These are phyloP conservation scores for Incumbomyces lentus DNA, from an alignment of 2,329 filamentous ascomycete genomes.

Conservation along the genomic window DNA sequence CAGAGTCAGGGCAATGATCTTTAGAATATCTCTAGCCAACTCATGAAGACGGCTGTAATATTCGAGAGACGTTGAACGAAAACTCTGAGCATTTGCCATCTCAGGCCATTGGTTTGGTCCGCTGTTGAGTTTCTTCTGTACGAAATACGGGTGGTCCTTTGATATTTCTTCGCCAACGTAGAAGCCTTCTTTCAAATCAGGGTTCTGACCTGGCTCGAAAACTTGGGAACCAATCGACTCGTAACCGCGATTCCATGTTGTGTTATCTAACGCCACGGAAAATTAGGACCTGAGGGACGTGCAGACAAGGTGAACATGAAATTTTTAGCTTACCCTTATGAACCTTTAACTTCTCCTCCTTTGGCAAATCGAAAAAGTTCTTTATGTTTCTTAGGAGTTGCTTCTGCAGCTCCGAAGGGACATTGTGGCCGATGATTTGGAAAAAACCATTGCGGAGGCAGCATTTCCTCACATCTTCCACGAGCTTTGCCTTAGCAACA, in stretches of 20 bases:
- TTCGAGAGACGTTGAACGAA: constrained; percentile 9
- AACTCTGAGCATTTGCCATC: constrained; percentile 5
- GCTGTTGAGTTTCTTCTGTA: constrained; percentile 14
- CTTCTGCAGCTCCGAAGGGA: constrained; percentile 33
- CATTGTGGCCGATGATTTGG: constrained; percentile 41
- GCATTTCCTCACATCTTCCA: constrained; percentile 31
- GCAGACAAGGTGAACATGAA: background rate
- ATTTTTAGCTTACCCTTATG: no score
- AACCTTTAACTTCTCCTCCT: no score
- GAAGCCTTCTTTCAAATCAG: constrained; percentile 24
- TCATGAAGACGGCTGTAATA: constrained; percentile 15
- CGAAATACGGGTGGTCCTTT: constrained; percentile 13
- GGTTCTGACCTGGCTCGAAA: constrained; percentile 19
- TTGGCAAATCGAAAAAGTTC: constrained; percentile 33
- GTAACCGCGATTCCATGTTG: constrained; percentile 19
- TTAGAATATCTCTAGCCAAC: constrained; percentile 18
- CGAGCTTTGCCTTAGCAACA: constrained; percentile 20
- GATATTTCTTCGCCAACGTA: constrained; percentile 21
- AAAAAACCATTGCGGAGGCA: constrained; percentile 44
- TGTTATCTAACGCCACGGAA: background rate
- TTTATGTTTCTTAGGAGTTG: constrained; percentile 34
- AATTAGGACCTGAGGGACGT: constrained; percentile 7
- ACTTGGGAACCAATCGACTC: constrained; percentile 22
- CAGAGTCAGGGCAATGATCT: constrained; percentile 14
- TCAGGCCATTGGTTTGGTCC: constrained; percentile 17